Conservation (phyloP, 108 stramenopile species). For the Fragilaria crotonensis region DNA sequence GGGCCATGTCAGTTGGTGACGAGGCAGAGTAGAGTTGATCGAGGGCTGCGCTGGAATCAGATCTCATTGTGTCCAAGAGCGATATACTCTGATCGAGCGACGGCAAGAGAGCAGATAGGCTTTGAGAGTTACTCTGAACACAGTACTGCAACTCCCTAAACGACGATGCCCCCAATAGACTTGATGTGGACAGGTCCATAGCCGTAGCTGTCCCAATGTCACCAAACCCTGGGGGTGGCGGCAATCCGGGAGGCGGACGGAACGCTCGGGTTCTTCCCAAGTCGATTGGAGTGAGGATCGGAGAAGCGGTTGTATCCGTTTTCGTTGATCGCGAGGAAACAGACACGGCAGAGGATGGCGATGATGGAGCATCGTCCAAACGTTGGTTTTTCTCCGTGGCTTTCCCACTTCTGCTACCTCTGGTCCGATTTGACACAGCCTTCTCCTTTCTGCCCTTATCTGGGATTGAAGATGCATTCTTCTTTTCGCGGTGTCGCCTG, state of each 20-base stretch:
- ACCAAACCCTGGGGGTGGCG: slow-evolving; percentile 56
- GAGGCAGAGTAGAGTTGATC: background rate
- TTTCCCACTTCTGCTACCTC: background rate
- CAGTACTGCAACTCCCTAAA: background rate
- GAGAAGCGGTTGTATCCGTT: slow-evolving; percentile 5
- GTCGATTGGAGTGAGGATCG: background rate
- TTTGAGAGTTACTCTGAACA: background rate
- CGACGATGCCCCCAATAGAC: background rate
- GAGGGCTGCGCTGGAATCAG: background rate
- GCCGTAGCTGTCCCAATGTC: background rate
- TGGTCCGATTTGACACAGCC: background rate
- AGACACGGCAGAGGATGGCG: background rate
- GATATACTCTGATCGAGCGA: background rate
- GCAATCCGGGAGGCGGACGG: slow-evolving; percentile 36
- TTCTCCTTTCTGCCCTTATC: too few relatives aligned
- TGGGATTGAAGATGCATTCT: too few relatives aligned
- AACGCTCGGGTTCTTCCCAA: background rate
- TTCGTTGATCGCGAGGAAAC: background rate
- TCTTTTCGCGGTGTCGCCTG: too few relatives aligned
- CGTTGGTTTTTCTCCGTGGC: background rate
- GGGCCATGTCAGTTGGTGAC: background rate
- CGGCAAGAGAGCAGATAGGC: background rate
- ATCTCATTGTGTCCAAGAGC: background rate
- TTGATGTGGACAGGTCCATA: background rate
- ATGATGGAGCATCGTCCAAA: background rate